Base-by-base conservation (phyloP, 768 basidiomycete species). In the Lepiota venenata region DNA sequence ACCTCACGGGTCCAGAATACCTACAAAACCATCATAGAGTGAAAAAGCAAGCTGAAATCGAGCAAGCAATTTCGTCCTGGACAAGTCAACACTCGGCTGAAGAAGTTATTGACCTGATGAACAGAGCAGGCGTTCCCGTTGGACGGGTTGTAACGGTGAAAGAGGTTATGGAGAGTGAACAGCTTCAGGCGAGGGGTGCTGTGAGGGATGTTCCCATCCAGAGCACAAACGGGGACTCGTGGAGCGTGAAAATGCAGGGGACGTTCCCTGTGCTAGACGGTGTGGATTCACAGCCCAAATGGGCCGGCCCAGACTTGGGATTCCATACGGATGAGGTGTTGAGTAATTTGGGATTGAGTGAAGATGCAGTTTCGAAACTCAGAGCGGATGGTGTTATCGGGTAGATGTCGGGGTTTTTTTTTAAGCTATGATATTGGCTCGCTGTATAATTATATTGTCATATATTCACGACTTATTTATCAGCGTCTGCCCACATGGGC, bases 281-380 rank as follows among this genome's bases (percentile, higher is more conserved):
- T 12, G 79, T 78, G 22, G 74, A 83, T 40, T 68, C 78, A 4
- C 72, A 72, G 59, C 84, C 85, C 1, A 76, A 73, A 57, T 88
- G 85, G 85, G 85, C 84, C 22, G 86, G 85, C 0, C 86, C 85
- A 1, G 74, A 85, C 56, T 69, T 88, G n/a, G 87, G 87, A 3
- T 65, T 70, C 49, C 82, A 83, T 62, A 84, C 82, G 0, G 72
- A 78, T 15, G 72, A 78, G 40, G 73, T 83, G 16, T 60, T 84
- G 55, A 71, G 44, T 0, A 75, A 80, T 27, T 61, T 83, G 47
- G 76, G 74, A 3, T 54, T 82, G 51, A 64, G 63, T 14, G 49
- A 57, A 12, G 63, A 68, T 11, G 72, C 74, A 16, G 59, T 83
- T 27, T 62, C 63, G 14, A 66, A 63, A 51, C 64, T 83, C 36